Evolutionary conservation across 352 stramenopile genomes (phyloP), one percentile per base, ranked within the genome.

Genomic region (Blastocystis sp.): DNA sequence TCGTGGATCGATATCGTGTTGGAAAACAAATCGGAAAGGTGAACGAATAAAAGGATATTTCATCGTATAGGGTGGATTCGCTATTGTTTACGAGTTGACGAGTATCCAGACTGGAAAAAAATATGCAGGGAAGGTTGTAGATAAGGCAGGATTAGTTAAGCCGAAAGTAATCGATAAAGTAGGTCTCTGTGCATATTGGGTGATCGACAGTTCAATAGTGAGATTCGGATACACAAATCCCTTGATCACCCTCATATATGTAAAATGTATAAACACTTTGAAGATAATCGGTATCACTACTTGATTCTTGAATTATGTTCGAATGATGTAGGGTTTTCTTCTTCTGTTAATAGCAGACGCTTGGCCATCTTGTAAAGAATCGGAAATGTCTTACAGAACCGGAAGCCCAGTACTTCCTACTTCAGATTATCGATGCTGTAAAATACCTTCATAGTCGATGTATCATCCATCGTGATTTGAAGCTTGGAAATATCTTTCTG

Each of bases 261-360:
- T 89, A 97, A 98, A 90, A 93, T 98, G 0, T 98, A 97, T 88
- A 95, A 98, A 90, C 95, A 95, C 88, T 91, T 94, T 83, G 93
- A 96, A 80, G 91, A 94, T 89, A 92, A 94, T 88, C 91, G 92
- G 77, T 90, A 95, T 89, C 78, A 96, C 32, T 93, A 96, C 80
- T 78, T 96, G 12, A 92, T 95, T 46, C 94, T 93, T 63, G 93
- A 96, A 85, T 90, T 96, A 0, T 96, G 93, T 90, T 94, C 92
- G 19, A 93, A 93, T 73, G 93, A 93, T 63, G 93, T 96, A 87
- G 90, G 95, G 27, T 96, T 96, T 86, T 92, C 95, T 83, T 92
- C 75, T 94, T 96, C 89, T 95, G 94, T 78, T 39, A 89, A 16
- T 92, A 91, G 63, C 90, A 94, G 58, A 89, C 95, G 59, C 92